Evolutionary conservation across 2,329 filamentous ascomycete genomes (phyloP), one percentile per base, ranked within the genome.

Genomic region (Pseudonectria buxi): DNA sequence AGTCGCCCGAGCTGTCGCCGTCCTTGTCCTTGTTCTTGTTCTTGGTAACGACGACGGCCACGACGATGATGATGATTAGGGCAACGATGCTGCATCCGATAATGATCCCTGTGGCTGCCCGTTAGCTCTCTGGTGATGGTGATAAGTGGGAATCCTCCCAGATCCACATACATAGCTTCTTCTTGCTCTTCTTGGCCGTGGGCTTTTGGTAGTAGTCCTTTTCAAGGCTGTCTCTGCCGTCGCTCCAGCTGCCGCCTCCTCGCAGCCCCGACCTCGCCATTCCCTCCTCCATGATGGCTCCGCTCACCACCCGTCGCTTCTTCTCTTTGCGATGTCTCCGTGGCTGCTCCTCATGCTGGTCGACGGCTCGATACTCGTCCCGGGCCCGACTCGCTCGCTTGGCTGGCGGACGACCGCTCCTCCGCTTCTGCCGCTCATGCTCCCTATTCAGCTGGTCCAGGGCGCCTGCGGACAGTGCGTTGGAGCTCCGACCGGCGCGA

Each of bases 271-370:
- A 58, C 14, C 46, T 55, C 6, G 59, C 59, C n/a, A 65, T 60
- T 1, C 81, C 82, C 55, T 86, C 82, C 51, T 86, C 83, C 47
- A 83, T 64, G 13, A 82, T 62, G 0, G 79, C 78, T 14, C 81
- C 82, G 43, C 82, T 86, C 14, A 83, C 79, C n/a, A 84, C 68
- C 41, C 83, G 66, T 37, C 69, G 70, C 52, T 77, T 76, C 45
- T 69, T 71, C 28, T 58, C 58, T 32, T 62, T 61, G 34, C 53
- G 55, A 11, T 57, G 58, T 43, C 48, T 65, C 27, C 61, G 56
- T 10, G 62, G 56, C 32, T 36, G 47, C 22, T 46, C 50, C 6
- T 43, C 44, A 28, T 53, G 40, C 28, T 50, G 43, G 14, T 51
- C 47, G 18, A 41, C 41, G 26, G 36, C 43, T 35, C 42, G 41